Base-by-base conservation (phyloP, 306 rosid genomes). In the Vachellia collinsii region DNA sequence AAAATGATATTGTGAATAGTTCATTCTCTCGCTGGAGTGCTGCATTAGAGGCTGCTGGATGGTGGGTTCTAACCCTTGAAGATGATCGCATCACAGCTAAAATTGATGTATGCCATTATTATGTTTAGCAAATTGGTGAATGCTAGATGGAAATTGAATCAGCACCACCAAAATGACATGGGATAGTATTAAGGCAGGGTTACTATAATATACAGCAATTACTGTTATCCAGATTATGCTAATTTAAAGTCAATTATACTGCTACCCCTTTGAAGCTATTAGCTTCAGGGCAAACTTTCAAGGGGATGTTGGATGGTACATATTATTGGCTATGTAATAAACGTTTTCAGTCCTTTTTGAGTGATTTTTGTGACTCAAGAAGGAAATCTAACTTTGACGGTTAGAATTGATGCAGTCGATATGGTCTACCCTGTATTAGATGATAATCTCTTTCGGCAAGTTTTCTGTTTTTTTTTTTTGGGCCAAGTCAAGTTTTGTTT, bases 1-100 rank as follows among this genome's bases (percentile, higher is more conserved):
- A 46, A 7, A 3, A 80, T 50, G 85, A 87, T 73, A 82, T 74
- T 86, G 90, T 89, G 91, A 86, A 89, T 88, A 89, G 85, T 92
- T 86, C 82, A 77, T 85, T 84, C 87, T 83, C 34, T 20, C 85
- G 38, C 86, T 41, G 79, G 80, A 81, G 70, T 72, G 82, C 82
- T 12, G 79, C 86, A 10, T 38, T 73, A 77, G 88, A 80, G 72
- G 79, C 83, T 80, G 59, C 88, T 79, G 74, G 88, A 82, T 83
- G 77, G 81, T 78, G 85, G 58, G 78, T 85, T 78, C 92, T 85
- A 92, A 89, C 92, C 34, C 84, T 37, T 42, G 81, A 73, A 83
- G 83, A 83, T 69, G 62, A 77, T 80, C 61, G 58, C 59, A 43
- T 7, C 29, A 72, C 84, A 78, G 76, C 77, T 63, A 73, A 73